Evolutionary conservation across 306 rosid genomes (phyloP).

Genomic region (Castanospermum australe): DNA sequence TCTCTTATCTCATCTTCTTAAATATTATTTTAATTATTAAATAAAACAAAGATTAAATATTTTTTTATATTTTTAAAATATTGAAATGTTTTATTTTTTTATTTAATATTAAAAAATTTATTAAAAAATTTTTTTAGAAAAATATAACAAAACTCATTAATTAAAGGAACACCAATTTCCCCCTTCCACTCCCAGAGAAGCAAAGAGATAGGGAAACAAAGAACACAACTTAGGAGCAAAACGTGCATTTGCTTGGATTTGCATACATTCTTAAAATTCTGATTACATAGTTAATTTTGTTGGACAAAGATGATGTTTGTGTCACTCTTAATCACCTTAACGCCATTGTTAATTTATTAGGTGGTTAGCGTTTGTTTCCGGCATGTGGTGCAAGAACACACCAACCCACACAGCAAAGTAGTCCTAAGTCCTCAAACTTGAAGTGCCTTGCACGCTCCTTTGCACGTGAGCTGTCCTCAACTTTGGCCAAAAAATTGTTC

Average conservation of each 20-base stretch:
- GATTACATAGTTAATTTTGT: neutral
- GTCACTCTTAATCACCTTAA: neutral
- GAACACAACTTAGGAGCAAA: neutral
- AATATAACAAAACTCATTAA: neutral
- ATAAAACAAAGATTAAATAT: too few species aligned
- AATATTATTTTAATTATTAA: too few species aligned
- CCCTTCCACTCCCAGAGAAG: neutral
- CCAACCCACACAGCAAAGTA: neutral
- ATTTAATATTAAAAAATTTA: too few species aligned
- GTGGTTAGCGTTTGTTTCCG: slow-evolving; percentile 24
- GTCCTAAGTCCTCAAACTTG: neutral
- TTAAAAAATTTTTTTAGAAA: too few species aligned
- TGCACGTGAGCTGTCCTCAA: slow-evolving; percentile 24
- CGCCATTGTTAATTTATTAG: neutral
- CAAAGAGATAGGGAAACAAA: neutral
- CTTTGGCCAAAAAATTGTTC: neutral
- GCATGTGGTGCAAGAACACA: slow-evolving; percentile 8
- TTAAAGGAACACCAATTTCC: neutral
- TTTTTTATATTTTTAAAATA: too few species aligned
- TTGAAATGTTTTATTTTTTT: too few species aligned
- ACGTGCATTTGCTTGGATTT: neutral
- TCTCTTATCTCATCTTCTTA: too few species aligned
- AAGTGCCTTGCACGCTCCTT: slow-evolving; percentile 18
- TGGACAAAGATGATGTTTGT: slow-evolving; percentile 21
- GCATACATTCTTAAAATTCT: neutral